Conservation (phyloP, 1,284 basidiomycete species). For the Sporisorium iseilematis-ciliati region DNA sequence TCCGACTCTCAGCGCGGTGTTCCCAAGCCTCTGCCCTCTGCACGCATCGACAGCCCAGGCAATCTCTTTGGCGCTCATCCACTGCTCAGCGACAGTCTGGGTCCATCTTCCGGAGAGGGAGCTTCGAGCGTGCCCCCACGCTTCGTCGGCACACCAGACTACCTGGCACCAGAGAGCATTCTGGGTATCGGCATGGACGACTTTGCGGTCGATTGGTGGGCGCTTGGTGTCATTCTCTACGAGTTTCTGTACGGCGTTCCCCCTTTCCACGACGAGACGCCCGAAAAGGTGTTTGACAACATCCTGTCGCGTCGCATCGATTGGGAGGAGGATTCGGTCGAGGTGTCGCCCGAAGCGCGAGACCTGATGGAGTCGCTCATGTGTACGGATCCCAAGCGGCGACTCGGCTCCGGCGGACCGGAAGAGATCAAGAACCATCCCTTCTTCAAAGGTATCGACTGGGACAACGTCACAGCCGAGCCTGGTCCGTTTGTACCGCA, state of each 20-base stretch:
- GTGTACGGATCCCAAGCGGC: slow-evolving; percentile 82
- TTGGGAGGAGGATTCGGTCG: slow-evolving; percentile 93
- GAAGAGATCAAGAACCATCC: slow-evolving; percentile 93
- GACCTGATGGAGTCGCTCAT: slow-evolving; percentile 92
- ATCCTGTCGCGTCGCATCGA: slow-evolving; percentile 95
- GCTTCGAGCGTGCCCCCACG: slow-evolving; percentile 70
- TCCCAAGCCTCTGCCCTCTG: slow-evolving; percentile 47
- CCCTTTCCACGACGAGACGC: slow-evolving; percentile 96
- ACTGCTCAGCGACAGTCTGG: slow-evolving; percentile 46
- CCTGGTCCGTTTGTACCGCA: slow-evolving; percentile 97
- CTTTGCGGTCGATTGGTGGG: slow-evolving; percentile 99
- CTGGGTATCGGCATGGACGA: slow-evolving; percentile 95
- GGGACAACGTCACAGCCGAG: slow-evolving; percentile 87
- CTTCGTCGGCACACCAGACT: slow-evolving; percentile 96
- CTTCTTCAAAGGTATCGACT: slow-evolving; percentile 90
- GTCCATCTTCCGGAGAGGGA: slow-evolving; percentile 73
- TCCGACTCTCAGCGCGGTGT: slow-evolving; percentile 46
- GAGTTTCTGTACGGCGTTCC: slow-evolving; percentile 98
- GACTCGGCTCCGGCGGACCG: slow-evolving; percentile 88
- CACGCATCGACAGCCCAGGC: slow-evolving; percentile 60
- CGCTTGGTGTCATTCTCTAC: slow-evolving; percentile 96
- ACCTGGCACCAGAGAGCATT: slow-evolving; percentile 95
- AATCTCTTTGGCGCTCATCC: slow-evolving; percentile 53
- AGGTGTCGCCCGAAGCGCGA: slow-evolving; percentile 85
- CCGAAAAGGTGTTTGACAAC: slow-evolving; percentile 98